phyloP scores from a whole-genome alignment of 2,329 filamentous ascomycete species.

The Xylaria sp. region DNA sequence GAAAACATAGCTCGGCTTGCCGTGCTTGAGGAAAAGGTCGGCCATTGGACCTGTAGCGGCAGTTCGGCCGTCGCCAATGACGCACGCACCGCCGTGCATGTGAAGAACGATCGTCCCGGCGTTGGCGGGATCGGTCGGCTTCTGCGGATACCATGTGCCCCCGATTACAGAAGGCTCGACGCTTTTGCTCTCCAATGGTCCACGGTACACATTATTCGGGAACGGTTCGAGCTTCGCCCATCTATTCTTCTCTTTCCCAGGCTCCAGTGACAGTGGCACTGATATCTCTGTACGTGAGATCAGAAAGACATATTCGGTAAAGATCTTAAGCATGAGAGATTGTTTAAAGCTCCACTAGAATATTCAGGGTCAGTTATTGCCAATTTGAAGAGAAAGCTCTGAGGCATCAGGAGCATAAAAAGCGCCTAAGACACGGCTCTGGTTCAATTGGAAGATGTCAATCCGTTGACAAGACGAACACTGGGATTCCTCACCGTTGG shows the following conservation, averaged over 20 bases:
- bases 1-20: slow-evolving; percentile 55
- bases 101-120: slow-evolving; percentile 42
- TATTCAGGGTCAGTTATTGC: slow-evolving; percentile 10
- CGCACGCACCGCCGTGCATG: slow-evolving; percentile 47
- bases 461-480: neutral
- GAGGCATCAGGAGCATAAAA: neutral
- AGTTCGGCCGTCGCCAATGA: slow-evolving; percentile 42
- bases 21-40: slow-evolving; percentile 51
- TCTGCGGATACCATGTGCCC: slow-evolving; percentile 48
- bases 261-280: slow-evolving; percentile 36
- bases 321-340: slow-evolving; percentile 33
- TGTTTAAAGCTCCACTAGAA: slow-evolving; percentile 42
- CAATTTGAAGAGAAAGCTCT: neutral
- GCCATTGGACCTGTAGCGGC: slow-evolving; percentile 23
- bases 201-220: slow-evolving; percentile 39
- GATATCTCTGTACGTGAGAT: slow-evolving; percentile 30
- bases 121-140: slow-evolving; percentile 23
- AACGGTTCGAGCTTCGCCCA: slow-evolving; percentile 40
- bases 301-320: slow-evolving; percentile 23
- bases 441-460: neutral
- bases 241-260: slow-evolving; percentile 40
- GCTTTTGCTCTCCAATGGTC: slow-evolving; percentile 38
- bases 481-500: slow-evolving; percentile 26
- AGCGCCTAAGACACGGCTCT: neutral
- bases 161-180: slow-evolving; percentile 45